Evolutionary conservation across 768 basidiomycete genomes (phyloP).

Genomic region (Podaxis carcinomalis): DNA sequence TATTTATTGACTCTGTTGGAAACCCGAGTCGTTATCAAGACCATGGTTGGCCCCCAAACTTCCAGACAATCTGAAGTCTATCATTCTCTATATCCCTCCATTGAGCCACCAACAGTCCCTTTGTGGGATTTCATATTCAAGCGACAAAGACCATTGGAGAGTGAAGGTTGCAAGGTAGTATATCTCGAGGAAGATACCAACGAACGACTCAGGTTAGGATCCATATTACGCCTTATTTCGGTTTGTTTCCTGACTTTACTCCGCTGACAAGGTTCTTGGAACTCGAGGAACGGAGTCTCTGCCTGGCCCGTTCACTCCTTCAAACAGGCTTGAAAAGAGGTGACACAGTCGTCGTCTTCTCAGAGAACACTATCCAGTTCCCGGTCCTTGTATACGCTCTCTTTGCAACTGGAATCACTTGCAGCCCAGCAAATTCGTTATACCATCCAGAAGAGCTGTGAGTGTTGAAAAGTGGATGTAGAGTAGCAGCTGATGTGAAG

Average conservation of each 20-base stretch:
- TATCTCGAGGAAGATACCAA: constrained; percentile 1
- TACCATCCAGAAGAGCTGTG: constrained; percentile 3
- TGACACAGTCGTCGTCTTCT: background rate
- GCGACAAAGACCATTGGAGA: background rate
- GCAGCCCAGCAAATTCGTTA: background rate
- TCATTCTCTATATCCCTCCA: background rate
- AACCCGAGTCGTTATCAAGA: background rate
- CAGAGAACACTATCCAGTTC: constrained; percentile 1
- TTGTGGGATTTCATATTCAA: constrained; percentile 5
- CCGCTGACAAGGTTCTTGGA: background rate
- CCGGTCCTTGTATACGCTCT: background rate
- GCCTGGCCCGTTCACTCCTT: background rate
- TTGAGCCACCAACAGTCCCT: background rate
- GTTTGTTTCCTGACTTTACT: background rate
- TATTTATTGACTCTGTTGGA: background rate
- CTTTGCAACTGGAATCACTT: background rate
- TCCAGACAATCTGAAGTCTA: background rate
- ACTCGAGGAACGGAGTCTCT: background rate
- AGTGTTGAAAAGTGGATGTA: background rate
- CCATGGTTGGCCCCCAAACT: background rate
- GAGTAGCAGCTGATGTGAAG: background rate
- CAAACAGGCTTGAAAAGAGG: background rate
- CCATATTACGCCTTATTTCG: background rate
- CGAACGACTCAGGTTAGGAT: background rate
- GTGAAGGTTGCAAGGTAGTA: background rate